Conservation (phyloP, 148 eudicot genomes). For the Talinum fruticosum region DNA sequence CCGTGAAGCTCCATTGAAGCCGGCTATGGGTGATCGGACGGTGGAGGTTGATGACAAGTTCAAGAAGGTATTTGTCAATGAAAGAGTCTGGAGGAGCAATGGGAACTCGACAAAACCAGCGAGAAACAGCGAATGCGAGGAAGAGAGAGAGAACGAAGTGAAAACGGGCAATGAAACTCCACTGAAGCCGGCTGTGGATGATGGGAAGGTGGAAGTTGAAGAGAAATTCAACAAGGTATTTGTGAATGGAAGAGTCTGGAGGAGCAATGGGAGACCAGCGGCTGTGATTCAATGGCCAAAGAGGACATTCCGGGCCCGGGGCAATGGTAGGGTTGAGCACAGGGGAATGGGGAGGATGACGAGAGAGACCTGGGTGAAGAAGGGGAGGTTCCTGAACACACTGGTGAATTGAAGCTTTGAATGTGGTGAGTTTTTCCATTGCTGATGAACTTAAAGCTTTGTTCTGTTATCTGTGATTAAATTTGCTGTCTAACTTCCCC, state of each 20-base stretch:
- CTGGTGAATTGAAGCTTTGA: neutral
- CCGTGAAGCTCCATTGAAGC: neutral
- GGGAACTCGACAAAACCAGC: neutral
- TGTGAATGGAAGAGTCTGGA: slow-evolving; percentile 7
- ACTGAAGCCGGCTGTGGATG: neutral
- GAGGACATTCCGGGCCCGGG: neutral
- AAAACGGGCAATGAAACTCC: neutral
- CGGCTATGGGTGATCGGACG: too few relatives aligned
- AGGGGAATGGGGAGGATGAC: neutral
- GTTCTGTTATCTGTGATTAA: neutral
- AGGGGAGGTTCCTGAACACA: slow-evolving; percentile 18
- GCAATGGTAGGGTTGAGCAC: neutral
- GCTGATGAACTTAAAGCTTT: neutral
- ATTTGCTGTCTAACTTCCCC: neutral
- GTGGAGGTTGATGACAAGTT: slow-evolving; percentile 8
- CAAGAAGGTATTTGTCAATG: slow-evolving; percentile 12
- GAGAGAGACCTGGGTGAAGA: slow-evolving; percentile 34
- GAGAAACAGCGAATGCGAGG: neutral
- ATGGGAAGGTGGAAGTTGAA: slow-evolving; percentile 3
- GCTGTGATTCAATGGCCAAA: slow-evolving; percentile 1
- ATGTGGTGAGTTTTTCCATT: neutral
- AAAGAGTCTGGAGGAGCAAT: neutral
- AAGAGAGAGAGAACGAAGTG: neutral
- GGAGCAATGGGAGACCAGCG: neutral
- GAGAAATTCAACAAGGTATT: slow-evolving; percentile 12